phyloP scores from a whole-genome alignment of 1,139 yeast species.

The Saccharomyces hybrid region DNA sequence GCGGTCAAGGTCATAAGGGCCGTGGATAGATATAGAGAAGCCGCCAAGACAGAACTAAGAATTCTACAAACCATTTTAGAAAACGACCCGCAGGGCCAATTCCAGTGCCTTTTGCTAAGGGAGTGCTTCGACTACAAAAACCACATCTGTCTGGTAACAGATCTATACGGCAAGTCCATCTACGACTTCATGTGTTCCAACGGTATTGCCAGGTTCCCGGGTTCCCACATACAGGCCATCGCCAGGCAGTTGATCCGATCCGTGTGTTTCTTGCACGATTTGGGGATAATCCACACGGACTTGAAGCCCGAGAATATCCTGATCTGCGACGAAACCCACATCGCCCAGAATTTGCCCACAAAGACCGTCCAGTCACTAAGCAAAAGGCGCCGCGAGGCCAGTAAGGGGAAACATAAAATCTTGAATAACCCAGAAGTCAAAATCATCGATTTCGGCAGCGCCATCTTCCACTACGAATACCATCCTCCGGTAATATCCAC shows the following conservation, averaged over 20 bases:
- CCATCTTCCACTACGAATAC: slow-evolving; percentile 88
- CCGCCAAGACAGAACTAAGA: slow-evolving; percentile 76
- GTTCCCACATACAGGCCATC: slow-evolving; percentile 75
- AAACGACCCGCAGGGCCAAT: slow-evolving; percentile 41
- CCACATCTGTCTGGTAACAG: slow-evolving; percentile 92
- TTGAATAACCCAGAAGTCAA: slow-evolving; percentile 74
- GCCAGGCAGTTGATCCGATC: slow-evolving; percentile 79
- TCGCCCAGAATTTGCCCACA: slow-evolving; percentile 24
- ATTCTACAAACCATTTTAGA: slow-evolving; percentile 66
- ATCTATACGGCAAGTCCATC: slow-evolving; percentile 72
- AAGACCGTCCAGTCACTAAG: slow-evolving; percentile 19
- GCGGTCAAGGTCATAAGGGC: slow-evolving; percentile 88
- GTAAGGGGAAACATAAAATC: slow-evolving; percentile 37
- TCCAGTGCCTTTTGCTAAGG: slow-evolving; percentile 37
- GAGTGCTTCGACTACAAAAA: slow-evolving; percentile 92
- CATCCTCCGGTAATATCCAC: slow-evolving; percentile 91
- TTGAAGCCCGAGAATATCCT: slow-evolving; percentile 88
- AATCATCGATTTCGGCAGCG: slow-evolving; percentile 93
- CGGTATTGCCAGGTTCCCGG: slow-evolving; percentile 70
- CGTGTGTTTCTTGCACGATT: slow-evolving; percentile 82
- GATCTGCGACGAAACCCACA: slow-evolving; percentile 51
- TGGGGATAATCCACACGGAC: slow-evolving; percentile 89
- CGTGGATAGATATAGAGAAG: slow-evolving; percentile 72
- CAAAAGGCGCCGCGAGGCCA: slow-evolving; percentile 31
- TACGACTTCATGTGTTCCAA: slow-evolving; percentile 84